Conservation (phyloP, 2,329 filamentous ascomycete genomes). For the Coleophoma crateriformis region DNA sequence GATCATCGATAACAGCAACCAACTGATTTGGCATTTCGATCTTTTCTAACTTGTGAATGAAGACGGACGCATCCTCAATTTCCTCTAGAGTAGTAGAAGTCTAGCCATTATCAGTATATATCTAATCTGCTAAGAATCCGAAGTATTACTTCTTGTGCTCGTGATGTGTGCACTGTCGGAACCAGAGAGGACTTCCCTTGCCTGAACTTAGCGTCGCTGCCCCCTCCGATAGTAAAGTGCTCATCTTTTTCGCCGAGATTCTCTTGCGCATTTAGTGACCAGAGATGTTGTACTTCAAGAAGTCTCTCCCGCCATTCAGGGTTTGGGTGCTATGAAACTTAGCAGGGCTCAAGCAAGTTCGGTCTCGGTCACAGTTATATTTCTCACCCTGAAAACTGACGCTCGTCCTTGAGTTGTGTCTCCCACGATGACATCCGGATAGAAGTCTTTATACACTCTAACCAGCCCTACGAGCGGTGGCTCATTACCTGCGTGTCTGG, state of each 20-base stretch:
- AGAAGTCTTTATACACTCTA: conserved; percentile 85
- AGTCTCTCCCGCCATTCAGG: conserved; percentile 67
- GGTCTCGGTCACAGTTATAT: background rate
- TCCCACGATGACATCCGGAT: conserved; percentile 80
- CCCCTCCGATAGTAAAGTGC: no score
- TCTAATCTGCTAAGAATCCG: background rate
- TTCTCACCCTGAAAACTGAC: conserved; percentile 51
- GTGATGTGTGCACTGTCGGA: conserved; percentile 68
- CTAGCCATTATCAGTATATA: conserved; percentile 34
- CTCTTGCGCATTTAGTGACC: no score
- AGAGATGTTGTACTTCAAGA: conserved; percentile 54
- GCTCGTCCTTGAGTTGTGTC: conserved; percentile 57
- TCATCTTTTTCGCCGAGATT: no score
- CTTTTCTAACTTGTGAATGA: conserved; percentile 69
- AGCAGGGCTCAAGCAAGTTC: background rate
- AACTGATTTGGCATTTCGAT: conserved; percentile 80
- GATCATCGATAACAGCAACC: conserved; percentile 69
- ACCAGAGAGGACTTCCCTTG: conserved; percentile 42
- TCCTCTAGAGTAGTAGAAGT: conserved; percentile 68
- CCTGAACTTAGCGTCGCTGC: no score
- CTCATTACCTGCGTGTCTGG: conserved; percentile 63
- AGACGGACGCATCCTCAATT: conserved; percentile 63
- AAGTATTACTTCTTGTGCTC: conserved; percentile 57
- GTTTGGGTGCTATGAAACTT: conserved; percentile 57
- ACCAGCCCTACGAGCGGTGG: conserved; percentile 68